Conservation (phyloP, 192 early-diverging fungal genomes). For the Coemansia sp. region DNA sequence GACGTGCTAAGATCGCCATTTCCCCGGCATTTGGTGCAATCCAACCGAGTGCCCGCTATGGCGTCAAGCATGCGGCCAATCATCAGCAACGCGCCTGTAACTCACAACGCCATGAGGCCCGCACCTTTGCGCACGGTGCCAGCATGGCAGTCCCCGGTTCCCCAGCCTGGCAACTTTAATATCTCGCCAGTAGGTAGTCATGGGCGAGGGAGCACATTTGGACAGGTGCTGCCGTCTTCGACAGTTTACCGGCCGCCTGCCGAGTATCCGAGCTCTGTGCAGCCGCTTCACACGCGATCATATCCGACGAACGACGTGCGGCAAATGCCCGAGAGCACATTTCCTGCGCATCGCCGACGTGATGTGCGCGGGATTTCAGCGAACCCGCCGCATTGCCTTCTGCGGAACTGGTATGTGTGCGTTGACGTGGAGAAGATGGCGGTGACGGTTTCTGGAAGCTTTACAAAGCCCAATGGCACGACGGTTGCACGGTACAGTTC, state of each 20-base stretch:
- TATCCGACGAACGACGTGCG: slow-evolving; percentile 14
- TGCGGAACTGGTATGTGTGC: slow-evolving; percentile 25
- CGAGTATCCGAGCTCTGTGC: slow-evolving; percentile 39
- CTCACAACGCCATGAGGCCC: slow-evolving; percentile 16
- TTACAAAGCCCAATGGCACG: slow-evolving; percentile 23
- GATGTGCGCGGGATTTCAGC: slow-evolving; percentile 3
- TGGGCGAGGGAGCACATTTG: background rate
- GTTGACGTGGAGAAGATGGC: slow-evolving; percentile 20
- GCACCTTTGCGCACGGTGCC: slow-evolving; percentile 14
- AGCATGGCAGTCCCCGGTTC: slow-evolving; percentile 18
- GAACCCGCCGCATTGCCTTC: slow-evolving; percentile 6
- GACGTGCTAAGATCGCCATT: slow-evolving; percentile 42
- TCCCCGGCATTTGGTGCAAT: slow-evolving; percentile 29
- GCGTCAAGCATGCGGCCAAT: slow-evolving; percentile 18
- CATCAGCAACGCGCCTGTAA: background rate
- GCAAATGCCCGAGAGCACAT: slow-evolving; percentile 34
- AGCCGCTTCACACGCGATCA: slow-evolving; percentile 26
- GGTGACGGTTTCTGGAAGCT: slow-evolving; percentile 30
- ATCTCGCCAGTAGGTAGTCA: slow-evolving; percentile 5
- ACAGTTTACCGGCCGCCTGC: slow-evolving; percentile 19
- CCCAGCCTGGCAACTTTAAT: slow-evolving; percentile 3
- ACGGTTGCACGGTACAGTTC: slow-evolving; percentile 31
- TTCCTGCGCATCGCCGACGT: slow-evolving; percentile 19
- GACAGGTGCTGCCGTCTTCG: slow-evolving; percentile 5
- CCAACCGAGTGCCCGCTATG: slow-evolving; percentile 9